phyloP scores from a whole-genome alignment of 176 grass and related monocot species.

The Calamus simplicifolius region DNA sequence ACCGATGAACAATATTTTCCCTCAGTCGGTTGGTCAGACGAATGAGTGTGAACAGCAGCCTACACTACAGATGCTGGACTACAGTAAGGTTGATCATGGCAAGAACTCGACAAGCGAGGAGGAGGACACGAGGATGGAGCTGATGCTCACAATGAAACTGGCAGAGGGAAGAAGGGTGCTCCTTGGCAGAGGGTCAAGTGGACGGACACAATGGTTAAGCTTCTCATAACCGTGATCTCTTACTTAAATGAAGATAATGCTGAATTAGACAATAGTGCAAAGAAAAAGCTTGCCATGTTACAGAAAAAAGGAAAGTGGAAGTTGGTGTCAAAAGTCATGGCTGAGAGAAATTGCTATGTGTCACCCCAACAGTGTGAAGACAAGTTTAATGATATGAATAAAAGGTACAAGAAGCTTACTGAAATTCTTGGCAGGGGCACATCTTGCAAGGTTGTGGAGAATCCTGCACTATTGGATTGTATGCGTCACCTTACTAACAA shows the following conservation, averaged over 20 bases:
- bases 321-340: constrained; percentile 44
- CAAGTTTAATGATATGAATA: constrained; percentile 86
- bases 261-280: constrained; percentile 9
- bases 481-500: constrained; percentile 32
- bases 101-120: constrained; percentile 32
- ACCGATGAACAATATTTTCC: constrained; percentile 12
- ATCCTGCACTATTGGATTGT: constrained; percentile 37
- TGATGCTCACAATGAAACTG: constrained; percentile 20
- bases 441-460: constrained; percentile 55
- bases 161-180: constrained; percentile 3
- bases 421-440: constrained; percentile 64
- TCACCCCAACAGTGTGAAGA: constrained; percentile 81
- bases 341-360: constrained; percentile 30
- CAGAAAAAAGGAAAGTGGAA: constrained; percentile 73
- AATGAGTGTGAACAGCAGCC: constrained; percentile 9
- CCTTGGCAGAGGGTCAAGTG: constrained; percentile 70
- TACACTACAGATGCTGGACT: not conserved
- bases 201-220: constrained; percentile 60
- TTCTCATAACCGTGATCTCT: constrained; percentile 50
- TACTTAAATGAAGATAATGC: constrained; percentile 56
- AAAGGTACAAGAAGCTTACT: constrained; percentile 69
- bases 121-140: constrained; percentile 21
- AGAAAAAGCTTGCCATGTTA: constrained; percentile 43
- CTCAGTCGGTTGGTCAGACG: constrained; percentile 14
- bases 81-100: constrained; percentile 5